Conservation (phyloP, 768 basidiomycete species). For the Grammothele lineata region DNA sequence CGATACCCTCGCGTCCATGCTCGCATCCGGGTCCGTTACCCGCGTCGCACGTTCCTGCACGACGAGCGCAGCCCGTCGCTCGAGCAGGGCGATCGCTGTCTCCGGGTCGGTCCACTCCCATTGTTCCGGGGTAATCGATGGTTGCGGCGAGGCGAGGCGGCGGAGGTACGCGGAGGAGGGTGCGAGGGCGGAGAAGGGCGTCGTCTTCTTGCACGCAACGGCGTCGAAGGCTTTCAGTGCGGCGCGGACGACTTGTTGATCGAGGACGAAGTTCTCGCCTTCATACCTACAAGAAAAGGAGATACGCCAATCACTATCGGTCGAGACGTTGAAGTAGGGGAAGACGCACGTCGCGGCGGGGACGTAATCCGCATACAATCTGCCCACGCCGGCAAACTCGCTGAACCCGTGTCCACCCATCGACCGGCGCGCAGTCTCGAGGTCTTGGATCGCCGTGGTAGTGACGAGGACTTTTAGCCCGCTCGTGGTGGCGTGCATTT, state of each 20-base stretch:
- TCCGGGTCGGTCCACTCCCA: conserved; percentile 33
- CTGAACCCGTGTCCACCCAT: conserved; percentile 81
- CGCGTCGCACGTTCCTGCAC: conserved; percentile 40
- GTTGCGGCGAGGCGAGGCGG: conserved; percentile 30
- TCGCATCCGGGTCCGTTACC: conserved; percentile 44
- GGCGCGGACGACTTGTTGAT: conserved; percentile 69
- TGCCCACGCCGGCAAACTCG: conserved; percentile 61
- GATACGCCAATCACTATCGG: neutral
- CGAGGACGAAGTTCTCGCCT: conserved; percentile 77
- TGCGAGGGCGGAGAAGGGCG: conserved; percentile 32
- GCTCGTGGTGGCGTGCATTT: conserved; percentile 67
- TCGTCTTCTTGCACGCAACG: conserved; percentile 27
- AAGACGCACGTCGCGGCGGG: conserved; percentile 60
- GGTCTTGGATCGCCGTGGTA: conserved; percentile 46
- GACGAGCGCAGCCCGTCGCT: conserved; percentile 61
- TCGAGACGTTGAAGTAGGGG: neutral
- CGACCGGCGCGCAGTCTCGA: conserved; percentile 63
- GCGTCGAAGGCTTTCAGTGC: conserved; percentile 55
- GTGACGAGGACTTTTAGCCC: conserved; percentile 63
- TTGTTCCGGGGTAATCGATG: neutral
- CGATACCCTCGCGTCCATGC: conserved; percentile 52
- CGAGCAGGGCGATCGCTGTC: conserved; percentile 46
- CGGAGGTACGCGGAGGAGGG: conserved; percentile 56
- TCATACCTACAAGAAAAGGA: conserved; percentile 47
- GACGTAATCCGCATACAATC: conserved; percentile 59